These are phyloP conservation scores for Phytophthora meadii DNA, from an alignment of 352 stramenopile species.

Conservation along the genomic window DNA sequence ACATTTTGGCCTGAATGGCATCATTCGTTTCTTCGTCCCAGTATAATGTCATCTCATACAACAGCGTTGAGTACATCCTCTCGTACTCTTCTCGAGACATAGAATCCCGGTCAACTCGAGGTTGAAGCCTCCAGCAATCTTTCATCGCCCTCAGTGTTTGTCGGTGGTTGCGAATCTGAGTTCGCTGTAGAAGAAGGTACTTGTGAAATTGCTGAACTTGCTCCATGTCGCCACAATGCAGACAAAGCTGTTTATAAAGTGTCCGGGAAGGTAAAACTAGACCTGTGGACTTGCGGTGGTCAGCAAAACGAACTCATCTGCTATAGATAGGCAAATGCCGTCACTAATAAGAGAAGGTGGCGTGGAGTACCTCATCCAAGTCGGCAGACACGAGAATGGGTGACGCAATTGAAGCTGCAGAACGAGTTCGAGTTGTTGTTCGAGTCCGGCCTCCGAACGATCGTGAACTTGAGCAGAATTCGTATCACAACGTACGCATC, in stretches of 20 bases:
- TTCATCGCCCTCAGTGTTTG: slow-evolving; percentile 48
- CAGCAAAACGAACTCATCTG: slow-evolving; percentile 1
- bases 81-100: slow-evolving; percentile 53
- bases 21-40: slow-evolving; percentile 65
- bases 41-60: slow-evolving; percentile 73
- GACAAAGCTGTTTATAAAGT: slow-evolving; percentile 15
- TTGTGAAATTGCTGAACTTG: slow-evolving; percentile 47
- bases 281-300: slow-evolving; percentile 3
- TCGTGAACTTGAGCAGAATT: slow-evolving; percentile 54
- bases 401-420: slow-evolving; percentile 41
- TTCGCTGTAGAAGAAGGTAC: slow-evolving; percentile 50
- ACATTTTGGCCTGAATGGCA: slow-evolving; percentile 55
- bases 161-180: slow-evolving; percentile 53
- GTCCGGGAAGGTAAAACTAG: slow-evolving; percentile 2
- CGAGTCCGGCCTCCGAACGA: slow-evolving; percentile 81
- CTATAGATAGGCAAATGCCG: slow-evolving; percentile 28
- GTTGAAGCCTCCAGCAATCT: slow-evolving; percentile 44
- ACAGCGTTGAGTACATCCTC: slow-evolving; percentile 54
- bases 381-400: slow-evolving; percentile 33
- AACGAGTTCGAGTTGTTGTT: slow-evolving; percentile 81
- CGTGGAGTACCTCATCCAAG: slow-evolving; percentile 2
- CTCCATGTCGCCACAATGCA: slow-evolving; percentile 38
- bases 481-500: slow-evolving; percentile 39
- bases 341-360: background rate
- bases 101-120: slow-evolving; percentile 10